Base-by-base conservation (phyloP, 352 stramenopile genomes). In the Globisporangium barbulae region DNA sequence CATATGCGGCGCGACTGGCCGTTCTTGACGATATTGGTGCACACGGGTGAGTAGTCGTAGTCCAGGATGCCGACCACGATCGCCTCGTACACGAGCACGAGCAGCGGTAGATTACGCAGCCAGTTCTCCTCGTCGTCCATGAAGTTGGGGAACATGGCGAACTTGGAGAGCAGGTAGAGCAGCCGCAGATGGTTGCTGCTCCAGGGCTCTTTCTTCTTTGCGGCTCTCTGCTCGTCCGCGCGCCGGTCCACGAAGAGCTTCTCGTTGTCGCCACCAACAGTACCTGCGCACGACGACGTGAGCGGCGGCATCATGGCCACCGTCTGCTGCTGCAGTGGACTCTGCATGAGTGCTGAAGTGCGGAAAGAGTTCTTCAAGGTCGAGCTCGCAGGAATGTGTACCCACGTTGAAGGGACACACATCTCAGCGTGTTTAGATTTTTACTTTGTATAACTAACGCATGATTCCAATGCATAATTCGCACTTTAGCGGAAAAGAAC, bases 31-130 rank as follows among this genome's bases (percentile, higher is more conserved):
- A 99, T 97, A 59, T 97, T 87, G 59, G 89, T 89, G 62, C 88
- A 98, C 60, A 98, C 89, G 12, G 97, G 97, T 49, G 96, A 97
- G 73, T 99, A 99, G 75, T 99, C 97, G 69, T 97, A 99, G 67
- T 99, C 90, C 25, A 99, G 63, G 0, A 98, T 84, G 48, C 94
- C 83, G 49, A 90, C 75, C 30, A 98, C 93, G 57, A 99, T 97
- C 4, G 92, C 96, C 59, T 99, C 97, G 76, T 99, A 99, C 35
- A 99, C 88, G 42, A 99, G 83, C 57, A 99, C 97, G 45, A 98
- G 86, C 55, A 99, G 68, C 28, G 97, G 92, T 31, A 97, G 85
- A 71, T 98, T 98, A 22, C 95, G 88, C 33, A 99, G 75, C 97
- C 97, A 99, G 67, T 96, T 85, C 69, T 98, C 96, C 42, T 97